Conservation (phyloP, 495 filamentous ascomycete genomes). For the Penicillium coprophilum region DNA sequence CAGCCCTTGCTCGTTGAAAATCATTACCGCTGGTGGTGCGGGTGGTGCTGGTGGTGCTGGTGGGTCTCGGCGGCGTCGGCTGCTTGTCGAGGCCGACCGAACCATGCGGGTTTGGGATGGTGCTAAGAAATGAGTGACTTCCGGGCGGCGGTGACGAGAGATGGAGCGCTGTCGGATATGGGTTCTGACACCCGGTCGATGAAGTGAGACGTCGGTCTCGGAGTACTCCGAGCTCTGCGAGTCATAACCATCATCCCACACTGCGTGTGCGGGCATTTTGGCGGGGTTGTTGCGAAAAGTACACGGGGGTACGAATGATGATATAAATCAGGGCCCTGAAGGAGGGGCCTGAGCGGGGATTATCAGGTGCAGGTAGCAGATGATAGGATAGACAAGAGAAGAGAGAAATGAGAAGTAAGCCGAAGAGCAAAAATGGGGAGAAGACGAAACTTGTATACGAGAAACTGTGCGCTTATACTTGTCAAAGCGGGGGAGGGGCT, state of each 20-base stretch:
- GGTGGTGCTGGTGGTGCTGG: neutral
- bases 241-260: conserved; percentile 17
- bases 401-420: conserved; percentile 4
- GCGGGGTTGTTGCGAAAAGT: conserved; percentile 7
- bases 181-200: conserved; percentile 25
- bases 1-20: conserved; percentile 28
- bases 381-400: neutral
- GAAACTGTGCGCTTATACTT: conserved; percentile 4
- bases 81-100: conserved; percentile 45
- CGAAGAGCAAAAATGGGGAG: neutral
- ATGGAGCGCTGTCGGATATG: conserved; percentile 35
- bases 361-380: conserved; percentile 7
- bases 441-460: neutral
- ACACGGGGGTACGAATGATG: neutral
- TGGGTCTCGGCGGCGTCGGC: conserved; percentile 28
- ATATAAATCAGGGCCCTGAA: conserved; percentile 8
- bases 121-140: conserved; percentile 19
- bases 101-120: conserved; percentile 30
- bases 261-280: conserved; percentile 22
- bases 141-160: conserved; percentile 39
- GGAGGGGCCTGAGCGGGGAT: conserved; percentile 13
- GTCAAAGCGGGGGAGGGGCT: conserved; percentile 13
- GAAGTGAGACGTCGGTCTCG: conserved; percentile 42
- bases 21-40: conserved; percentile 21
- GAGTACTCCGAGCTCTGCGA: conserved; percentile 41